Evolutionary conservation across 148 eudicot species (phyloP).

Genomic region (Vaccinium vitisidaea): DNA sequence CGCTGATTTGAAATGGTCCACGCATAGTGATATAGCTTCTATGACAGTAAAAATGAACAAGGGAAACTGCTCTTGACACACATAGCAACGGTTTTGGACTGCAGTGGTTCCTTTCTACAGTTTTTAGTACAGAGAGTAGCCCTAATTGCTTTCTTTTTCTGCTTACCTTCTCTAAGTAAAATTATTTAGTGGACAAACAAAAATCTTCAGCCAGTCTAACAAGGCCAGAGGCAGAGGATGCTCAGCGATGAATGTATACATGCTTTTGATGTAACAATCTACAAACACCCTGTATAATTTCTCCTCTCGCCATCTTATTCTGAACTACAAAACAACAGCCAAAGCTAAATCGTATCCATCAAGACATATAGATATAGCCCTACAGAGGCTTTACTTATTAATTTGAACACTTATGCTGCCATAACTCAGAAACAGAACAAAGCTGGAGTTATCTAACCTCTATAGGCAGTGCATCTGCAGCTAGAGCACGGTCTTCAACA

Average conservation of each 20-base stretch:
- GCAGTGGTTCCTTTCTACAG: background rate
- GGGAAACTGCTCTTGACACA: background rate
- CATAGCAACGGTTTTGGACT: background rate
- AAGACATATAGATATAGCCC: background rate
- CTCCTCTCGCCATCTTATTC: background rate
- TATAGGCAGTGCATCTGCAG: constrained; percentile 89
- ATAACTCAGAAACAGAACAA: background rate
- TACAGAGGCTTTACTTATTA: background rate
- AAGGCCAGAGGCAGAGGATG: background rate
- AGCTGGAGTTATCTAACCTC: constrained; percentile 54
- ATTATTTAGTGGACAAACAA: background rate
- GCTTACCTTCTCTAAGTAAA: background rate
- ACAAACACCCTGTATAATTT: background rate
- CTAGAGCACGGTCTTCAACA: constrained; percentile 82
- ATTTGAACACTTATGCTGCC: constrained; percentile 5
- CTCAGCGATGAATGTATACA: background rate
- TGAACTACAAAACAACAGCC: background rate
- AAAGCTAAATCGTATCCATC: background rate
- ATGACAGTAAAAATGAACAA: background rate
- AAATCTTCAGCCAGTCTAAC: background rate
- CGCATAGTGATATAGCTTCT: background rate
- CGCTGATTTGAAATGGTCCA: background rate
- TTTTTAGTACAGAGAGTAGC: background rate
- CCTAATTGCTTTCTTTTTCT: background rate
- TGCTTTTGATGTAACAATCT: background rate